Conservation (phyloP, 1,284 basidiomycete genomes). For the Ustilago sp. region DNA sequence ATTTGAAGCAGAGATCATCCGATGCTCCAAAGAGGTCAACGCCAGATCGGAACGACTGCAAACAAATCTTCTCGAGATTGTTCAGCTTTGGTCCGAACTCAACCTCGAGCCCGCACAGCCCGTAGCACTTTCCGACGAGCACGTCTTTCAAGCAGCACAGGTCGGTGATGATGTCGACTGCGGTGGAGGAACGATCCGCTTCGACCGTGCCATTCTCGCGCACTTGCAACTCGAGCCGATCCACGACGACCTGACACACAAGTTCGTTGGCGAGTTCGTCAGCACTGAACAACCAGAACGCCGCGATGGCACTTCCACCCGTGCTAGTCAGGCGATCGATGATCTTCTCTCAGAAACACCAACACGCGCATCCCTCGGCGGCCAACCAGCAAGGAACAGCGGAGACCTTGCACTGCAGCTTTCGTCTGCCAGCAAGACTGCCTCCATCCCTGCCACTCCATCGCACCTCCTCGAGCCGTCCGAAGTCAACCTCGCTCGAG, state of each 20-base stretch:
- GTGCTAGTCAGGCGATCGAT: slow-evolving; percentile 27
- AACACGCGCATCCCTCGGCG: slow-evolving; percentile 44
- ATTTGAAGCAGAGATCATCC: slow-evolving; percentile 56
- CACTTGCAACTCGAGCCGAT: slow-evolving; percentile 59
- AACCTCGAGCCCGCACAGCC: slow-evolving; percentile 48
- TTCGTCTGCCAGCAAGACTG: slow-evolving; percentile 28
- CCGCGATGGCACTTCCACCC: slow-evolving; percentile 14
- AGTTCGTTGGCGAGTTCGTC: slow-evolving; percentile 55
- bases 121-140: slow-evolving; percentile 34
- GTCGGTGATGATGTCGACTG: slow-evolving; percentile 29
- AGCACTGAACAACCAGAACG: slow-evolving; percentile 35
- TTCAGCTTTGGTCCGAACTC: slow-evolving; percentile 66
- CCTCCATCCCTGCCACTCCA: slow-evolving; percentile 21
- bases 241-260: slow-evolving; percentile 35
- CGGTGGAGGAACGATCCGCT: slow-evolving; percentile 35
- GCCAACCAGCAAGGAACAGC: slow-evolving; percentile 31
- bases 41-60: slow-evolving; percentile 53
- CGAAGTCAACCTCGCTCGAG: slow-evolving; percentile 38
- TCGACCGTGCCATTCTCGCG: slow-evolving; percentile 56
- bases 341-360: slow-evolving; percentile 43
- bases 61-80: slow-evolving; percentile 54
- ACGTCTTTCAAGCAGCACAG: slow-evolving; percentile 28
- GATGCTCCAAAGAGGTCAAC: slow-evolving; percentile 56
- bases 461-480: slow-evolving; percentile 51
- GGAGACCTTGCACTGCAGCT: slow-evolving; percentile 37